These are phyloP conservation scores for Boechera divaricarpa DNA, from an alignment of 345 rosid genomes.

Conservation along the genomic window DNA sequence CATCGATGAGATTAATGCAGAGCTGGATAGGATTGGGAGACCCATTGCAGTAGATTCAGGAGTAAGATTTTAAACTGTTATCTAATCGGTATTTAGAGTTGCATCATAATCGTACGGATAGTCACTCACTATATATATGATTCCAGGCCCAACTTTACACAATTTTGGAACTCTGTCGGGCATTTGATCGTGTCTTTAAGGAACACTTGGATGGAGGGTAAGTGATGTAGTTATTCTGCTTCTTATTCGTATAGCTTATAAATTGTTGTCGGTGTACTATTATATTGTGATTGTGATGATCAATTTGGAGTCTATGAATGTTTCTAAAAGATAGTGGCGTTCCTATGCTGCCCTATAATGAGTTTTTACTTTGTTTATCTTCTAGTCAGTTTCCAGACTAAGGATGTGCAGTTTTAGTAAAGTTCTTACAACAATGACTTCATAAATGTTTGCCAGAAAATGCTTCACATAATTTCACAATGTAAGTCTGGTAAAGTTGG, in stretches of 20 bases:
- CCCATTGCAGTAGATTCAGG: constrained; percentile 97
- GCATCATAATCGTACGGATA: not conserved
- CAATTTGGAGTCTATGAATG: constrained; percentile 8
- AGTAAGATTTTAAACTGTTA: constrained; percentile 58
- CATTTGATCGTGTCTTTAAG: constrained; percentile 96
- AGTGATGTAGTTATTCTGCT: constrained; percentile 28
- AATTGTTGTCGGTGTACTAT: not conserved
- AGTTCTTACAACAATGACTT: not conserved
- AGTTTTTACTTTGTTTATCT: not conserved
- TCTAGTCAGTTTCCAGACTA: constrained; percentile 16
- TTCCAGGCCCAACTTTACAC: constrained; percentile 93
- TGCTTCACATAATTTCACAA: not conserved
- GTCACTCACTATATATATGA: constrained; percentile 35
- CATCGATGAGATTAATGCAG: constrained; percentile 96
- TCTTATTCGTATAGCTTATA: constrained; percentile 8
- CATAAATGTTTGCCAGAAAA: not conserved
- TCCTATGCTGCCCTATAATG: not conserved
- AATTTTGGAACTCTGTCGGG: constrained; percentile 93
- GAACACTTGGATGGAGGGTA: constrained; percentile 99
- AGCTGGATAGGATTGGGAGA: constrained; percentile 96
- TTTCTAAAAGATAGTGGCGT: not conserved
- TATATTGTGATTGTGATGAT: not conserved
- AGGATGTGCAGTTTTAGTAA: constrained; percentile 5
- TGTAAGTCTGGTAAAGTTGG: not conserved
- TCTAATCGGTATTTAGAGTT: not conserved